Conservation (phyloP, 163 green algal species). For the Scenedesmus sp. region DNA sequence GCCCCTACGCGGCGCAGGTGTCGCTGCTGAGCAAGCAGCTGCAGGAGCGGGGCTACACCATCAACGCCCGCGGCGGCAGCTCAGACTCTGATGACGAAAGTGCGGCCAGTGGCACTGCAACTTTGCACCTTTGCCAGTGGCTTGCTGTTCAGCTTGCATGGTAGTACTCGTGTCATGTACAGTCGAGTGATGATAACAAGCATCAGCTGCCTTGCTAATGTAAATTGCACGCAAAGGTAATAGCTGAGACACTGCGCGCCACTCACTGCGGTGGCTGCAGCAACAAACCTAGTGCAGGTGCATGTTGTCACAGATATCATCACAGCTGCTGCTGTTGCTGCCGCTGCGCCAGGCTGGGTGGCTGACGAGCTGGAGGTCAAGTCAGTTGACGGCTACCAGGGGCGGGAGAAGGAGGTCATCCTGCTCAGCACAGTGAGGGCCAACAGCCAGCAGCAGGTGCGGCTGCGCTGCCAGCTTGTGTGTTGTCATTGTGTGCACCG, state of each 20-base stretch:
- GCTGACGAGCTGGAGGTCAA: constrained; percentile 77
- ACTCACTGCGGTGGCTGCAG: too few species aligned
- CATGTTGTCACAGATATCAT: too few species aligned
- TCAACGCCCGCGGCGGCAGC: constrained; percentile 7
- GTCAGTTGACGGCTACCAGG: constrained; percentile 96
- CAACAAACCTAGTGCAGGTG: not conserved
- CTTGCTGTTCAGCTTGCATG: not conserved
- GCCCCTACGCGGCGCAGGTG: constrained; percentile 61
- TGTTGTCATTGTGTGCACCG: too few species aligned
- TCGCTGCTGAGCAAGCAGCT: constrained; percentile 49
- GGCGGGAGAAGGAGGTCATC: constrained; percentile 89
- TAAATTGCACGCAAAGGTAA: too few species aligned
- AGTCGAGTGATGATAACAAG: too few species aligned
- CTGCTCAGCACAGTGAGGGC: constrained; percentile 89
- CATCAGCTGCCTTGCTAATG: too few species aligned
- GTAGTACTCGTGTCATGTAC: too few species aligned
- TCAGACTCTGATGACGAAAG: not conserved
- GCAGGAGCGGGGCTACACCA: not conserved
- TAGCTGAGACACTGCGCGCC: too few species aligned
- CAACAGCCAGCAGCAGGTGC: constrained; percentile 65
- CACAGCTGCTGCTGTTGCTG: not conserved
- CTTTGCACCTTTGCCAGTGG: not conserved
- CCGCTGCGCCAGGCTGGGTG: constrained; percentile 26
- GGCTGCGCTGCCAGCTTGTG: not conserved
- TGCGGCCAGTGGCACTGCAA: not conserved